phyloP scores from a whole-genome alignment of 257 asterid species.

The Coffea canephora region DNA sequence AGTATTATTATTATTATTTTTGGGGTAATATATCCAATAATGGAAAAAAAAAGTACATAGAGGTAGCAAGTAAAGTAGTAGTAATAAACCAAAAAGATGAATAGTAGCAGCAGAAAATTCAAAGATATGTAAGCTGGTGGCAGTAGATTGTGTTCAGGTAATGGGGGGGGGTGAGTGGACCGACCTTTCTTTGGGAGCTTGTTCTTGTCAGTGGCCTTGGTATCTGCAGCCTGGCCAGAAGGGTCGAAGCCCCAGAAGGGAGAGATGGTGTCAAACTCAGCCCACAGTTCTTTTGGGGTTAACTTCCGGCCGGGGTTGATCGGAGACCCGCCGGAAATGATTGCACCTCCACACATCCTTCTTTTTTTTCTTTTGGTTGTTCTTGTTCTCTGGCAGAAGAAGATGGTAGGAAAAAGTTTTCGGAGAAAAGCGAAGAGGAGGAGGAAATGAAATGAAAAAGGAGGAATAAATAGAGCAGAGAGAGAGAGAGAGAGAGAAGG shows the following conservation, averaged over 20 bases:
- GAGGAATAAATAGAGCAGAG: not conserved
- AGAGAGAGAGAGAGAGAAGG: no score
- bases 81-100: not conserved
- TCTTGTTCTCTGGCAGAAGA: conserved; percentile 7
- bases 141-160: not conserved
- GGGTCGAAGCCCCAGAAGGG: conserved; percentile 60
- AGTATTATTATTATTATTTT: no score
- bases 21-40: not conserved
- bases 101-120: not conserved
- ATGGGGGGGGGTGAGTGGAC: not conserved
- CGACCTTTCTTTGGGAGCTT: conserved; percentile 35
- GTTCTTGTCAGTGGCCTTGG: conserved; percentile 6
- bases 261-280: conserved; percentile 56
- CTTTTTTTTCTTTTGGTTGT: not conserved
- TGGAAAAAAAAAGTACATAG: not conserved
- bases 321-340: conserved; percentile 55
- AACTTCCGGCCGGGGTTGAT: conserved; percentile 44
- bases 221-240: conserved; percentile 19
- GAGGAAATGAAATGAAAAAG: not conserved
- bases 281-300: conserved; percentile 59
- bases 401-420: not conserved
- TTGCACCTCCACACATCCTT: conserved; percentile 86
- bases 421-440: not conserved
- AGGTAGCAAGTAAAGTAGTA: not conserved
- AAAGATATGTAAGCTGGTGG: not conserved